Evolutionary conservation across 2,329 filamentous ascomycete genomes (phyloP), one percentile per base, ranked within the genome.

Genomic region (Colletotrichum magnum): DNA sequence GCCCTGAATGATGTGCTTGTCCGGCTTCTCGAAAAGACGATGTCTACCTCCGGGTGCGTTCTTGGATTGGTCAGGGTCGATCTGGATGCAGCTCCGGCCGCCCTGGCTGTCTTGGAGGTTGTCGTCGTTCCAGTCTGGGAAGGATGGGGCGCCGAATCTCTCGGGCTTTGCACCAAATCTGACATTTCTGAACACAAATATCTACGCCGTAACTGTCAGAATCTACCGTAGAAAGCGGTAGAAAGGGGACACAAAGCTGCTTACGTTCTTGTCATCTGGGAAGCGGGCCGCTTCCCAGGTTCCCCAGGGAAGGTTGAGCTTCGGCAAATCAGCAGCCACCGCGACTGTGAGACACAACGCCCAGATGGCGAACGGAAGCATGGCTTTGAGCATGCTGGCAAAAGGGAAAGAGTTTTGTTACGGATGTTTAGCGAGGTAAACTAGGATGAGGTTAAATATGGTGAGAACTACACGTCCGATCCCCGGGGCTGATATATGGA

Each of bases 151-250:
- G 10, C 57, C 43, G 10, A 59, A 59, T 12, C 57, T 26, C 36
- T 59, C 57, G 21, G 57, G 57, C 45, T 59, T 59, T 18, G 57
- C 57, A 21, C 57, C 57, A 21, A 59, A 59, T 6, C 57, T 43
- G 10, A 59, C 57, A 7, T 59, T 59, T 32, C n/a, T 58, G 16
- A 58, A 58, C 2, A 58, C 56, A 9, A 28, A 47, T 15, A 58
- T 58, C 56, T 58, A 13, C 4, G 39, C 16, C 16, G 45, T 6
- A 9, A 5, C 5, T 48, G 45, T 48, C 26, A 58, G 5, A 24
- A 24, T 12, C 6, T 16, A 36, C 24, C 16, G 24, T 6, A 7
- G 26, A 15, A 16, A 15, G 15, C 2, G 4, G 4, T 9, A 32
- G 28, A 7, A 32, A 18, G 5, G 32, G 0, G 10, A 24, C 21